These are phyloP conservation scores for Sporothrix luriei DNA, from an alignment of 2,329 filamentous ascomycete species.

Conservation along the genomic window DNA sequence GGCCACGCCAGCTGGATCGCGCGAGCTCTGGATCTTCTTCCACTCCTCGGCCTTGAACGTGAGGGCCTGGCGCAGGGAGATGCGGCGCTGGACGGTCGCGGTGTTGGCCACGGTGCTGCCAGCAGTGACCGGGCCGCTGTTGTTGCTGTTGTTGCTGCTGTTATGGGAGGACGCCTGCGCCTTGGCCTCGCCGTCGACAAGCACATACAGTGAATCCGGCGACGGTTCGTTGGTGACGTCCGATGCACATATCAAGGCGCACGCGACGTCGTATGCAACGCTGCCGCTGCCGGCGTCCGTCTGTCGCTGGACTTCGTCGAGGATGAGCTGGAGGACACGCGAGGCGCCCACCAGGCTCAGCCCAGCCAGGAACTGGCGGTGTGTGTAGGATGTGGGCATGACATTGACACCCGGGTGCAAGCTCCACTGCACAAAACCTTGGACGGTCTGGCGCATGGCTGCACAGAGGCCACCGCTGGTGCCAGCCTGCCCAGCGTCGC, in stretches of 20 bases:
- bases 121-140: constrained; percentile 33
- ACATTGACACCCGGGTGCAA: constrained; percentile 56
- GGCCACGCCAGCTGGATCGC: constrained; percentile 47
- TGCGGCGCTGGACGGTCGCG: constrained; percentile 49
- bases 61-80: constrained; percentile 64
- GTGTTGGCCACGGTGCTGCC: constrained; percentile 42
- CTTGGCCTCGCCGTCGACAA: neutral
- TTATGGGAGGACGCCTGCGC: neutral
- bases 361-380: constrained; percentile 67
- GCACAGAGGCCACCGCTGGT: constrained; percentile 57
- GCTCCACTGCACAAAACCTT: constrained; percentile 68
- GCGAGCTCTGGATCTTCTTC: constrained; percentile 56
- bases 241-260: constrained; percentile 69
- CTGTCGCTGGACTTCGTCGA: constrained; percentile 68
- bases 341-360: constrained; percentile 64
- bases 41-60: constrained; percentile 61
- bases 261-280: constrained; percentile 68
- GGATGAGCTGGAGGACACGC: constrained; percentile 61
- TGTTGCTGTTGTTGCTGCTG: too few species aligned
- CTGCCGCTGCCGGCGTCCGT: constrained; percentile 61
- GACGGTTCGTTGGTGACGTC: constrained; percentile 52
- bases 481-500: constrained; percentile 47
- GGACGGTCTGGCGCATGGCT: constrained; percentile 62
- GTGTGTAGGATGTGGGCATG: constrained; percentile 69
- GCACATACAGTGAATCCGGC: constrained; percentile 38